A percentile compares a stretch with the other conserved stretches of the same genome.
These are phyloP conservation scores for Cutaneotrichosporon cyanovorans DNA, from an alignment of 1,284 basidiomycete species.

Conservation along the genomic window DNA sequence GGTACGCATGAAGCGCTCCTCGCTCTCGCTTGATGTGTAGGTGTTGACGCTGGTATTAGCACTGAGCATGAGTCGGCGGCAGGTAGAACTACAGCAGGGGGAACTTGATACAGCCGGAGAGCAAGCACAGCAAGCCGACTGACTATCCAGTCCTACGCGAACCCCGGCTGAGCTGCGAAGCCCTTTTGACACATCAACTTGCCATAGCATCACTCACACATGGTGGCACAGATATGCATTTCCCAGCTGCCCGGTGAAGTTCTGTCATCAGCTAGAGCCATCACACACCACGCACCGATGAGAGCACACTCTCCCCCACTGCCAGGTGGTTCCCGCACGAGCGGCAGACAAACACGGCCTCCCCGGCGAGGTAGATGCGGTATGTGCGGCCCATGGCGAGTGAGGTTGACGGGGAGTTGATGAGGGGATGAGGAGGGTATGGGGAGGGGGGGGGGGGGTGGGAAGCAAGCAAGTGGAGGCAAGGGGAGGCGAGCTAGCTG, in stretches of 20 bases:
- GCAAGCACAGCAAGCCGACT: too few relatives aligned
- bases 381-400: conserved; percentile 37
- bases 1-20: conserved; percentile 91
- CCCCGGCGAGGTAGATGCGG: conserved; percentile 77
- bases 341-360: conserved; percentile 83
- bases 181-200: too few relatives aligned
- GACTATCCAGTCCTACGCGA: too few relatives aligned
- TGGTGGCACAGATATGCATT: conserved; percentile 85
- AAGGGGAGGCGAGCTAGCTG: too few relatives aligned
- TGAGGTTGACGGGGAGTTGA: neutral
- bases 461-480: too few relatives aligned
- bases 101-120: too few relatives aligned
- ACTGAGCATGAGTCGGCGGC: neutral
- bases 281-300: conserved; percentile 57
- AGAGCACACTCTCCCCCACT: conserved; percentile 85
- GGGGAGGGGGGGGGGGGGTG: neutral
- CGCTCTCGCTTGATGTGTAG: conserved; percentile 67
- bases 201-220: too few relatives aligned
- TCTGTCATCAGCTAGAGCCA: conserved; percentile 3
- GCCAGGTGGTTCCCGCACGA: conserved; percentile 89
- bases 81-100: too few relatives aligned
- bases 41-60: conserved; percentile 67
- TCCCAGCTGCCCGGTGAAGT: conserved; percentile 83
- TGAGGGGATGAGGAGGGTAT: neutral
- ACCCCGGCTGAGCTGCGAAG: too few relatives aligned